These are phyloP conservation scores for Macrotyloma uniflorum DNA, from an alignment of 306 rosid species.

Conservation along the genomic window DNA sequence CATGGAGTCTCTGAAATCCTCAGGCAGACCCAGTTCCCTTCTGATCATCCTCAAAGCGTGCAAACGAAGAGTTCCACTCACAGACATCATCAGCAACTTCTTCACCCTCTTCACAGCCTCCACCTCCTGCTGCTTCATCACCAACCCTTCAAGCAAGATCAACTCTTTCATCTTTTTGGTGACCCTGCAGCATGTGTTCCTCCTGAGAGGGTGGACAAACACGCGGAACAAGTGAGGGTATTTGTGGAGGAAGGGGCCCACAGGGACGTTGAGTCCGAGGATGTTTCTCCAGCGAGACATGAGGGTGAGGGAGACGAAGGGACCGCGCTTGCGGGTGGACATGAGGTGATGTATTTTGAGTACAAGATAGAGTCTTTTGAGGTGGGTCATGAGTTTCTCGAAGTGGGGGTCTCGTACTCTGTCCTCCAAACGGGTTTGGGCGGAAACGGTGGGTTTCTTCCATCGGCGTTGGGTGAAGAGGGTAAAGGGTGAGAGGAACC, in stretches of 20 bases:
- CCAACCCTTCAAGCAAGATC: constrained; percentile 50
- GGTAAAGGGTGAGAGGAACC: constrained; percentile 24
- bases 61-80: constrained; percentile 54
- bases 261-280: constrained; percentile 49
- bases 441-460: constrained; percentile 62
- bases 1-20: constrained; percentile 74
- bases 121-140: constrained; percentile 46
- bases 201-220: constrained; percentile 56
- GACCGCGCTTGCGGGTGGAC: constrained; percentile 61
- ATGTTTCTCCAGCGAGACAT: constrained; percentile 73
- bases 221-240: constrained; percentile 71
- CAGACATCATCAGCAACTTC: constrained; percentile 69
- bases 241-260: constrained; percentile 60
- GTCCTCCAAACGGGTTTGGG: constrained; percentile 75
- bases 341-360: constrained; percentile 54
- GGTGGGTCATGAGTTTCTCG: constrained; percentile 55
- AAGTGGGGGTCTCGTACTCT: constrained; percentile 61
- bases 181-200: constrained; percentile 67
- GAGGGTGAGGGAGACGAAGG: constrained; percentile 66
- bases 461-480: constrained; percentile 62
- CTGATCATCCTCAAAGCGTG: constrained; percentile 75
- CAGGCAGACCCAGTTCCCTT: constrained; percentile 76
- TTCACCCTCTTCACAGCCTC: constrained; percentile 64
- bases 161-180: constrained; percentile 47
- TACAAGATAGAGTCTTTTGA: constrained; percentile 53